A percentile compares a stretch with the other conserved stretches of the same genome.
phyloP scores from a whole-genome alignment of 257 asterid genomes.

The Verbena officinalis region DNA sequence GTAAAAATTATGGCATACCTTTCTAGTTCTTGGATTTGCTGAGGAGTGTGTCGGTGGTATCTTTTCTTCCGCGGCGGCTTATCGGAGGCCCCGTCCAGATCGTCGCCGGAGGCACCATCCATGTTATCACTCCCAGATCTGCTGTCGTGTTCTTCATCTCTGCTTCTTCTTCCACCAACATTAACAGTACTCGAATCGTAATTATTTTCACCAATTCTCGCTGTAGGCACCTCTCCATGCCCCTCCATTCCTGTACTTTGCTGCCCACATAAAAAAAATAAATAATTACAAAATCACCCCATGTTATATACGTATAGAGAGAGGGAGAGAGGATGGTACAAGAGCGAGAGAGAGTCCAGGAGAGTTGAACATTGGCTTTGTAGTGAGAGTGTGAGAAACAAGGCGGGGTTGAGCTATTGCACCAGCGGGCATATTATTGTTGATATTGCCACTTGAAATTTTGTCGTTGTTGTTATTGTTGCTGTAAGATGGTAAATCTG shows the following conservation, averaged over 20 bases:
- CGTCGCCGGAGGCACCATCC: conserved; percentile 86
- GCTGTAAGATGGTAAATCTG: conserved; percentile 32
- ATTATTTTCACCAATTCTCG: conserved; percentile 51
- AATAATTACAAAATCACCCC: not conserved
- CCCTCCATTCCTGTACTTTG: conserved; percentile 78
- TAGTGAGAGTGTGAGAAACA: conserved; percentile 50
- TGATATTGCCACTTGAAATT: conserved; percentile 19
- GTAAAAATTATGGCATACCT: conserved; percentile 36
- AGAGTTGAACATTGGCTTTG: conserved; percentile 70
- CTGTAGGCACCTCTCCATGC: conserved; percentile 47
- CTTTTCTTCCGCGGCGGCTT: conserved; percentile 86
- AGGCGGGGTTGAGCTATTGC: conserved; percentile 63
- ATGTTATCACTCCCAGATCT: conserved; percentile 95
- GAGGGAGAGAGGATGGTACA: conserved; percentile 34
- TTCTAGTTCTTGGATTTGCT: conserved; percentile 98
- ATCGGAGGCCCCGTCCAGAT: conserved; percentile 65
- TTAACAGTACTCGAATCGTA: conserved; percentile 37
- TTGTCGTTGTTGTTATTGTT: conserved; percentile 13
- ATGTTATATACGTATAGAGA: not conserved
- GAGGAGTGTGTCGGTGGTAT: conserved; percentile 99
- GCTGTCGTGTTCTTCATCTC: conserved; percentile 89
- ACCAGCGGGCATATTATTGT: conserved; percentile 50
- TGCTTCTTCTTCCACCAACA: conserved; percentile 57
- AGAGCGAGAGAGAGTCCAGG: conserved; percentile 95
- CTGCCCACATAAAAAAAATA: conserved; percentile 35